Evolutionary conservation across 2,329 filamentous ascomycete species (phyloP), one percentile per base, ranked within the genome.

Genomic region (Fusarium denticulatum): DNA sequence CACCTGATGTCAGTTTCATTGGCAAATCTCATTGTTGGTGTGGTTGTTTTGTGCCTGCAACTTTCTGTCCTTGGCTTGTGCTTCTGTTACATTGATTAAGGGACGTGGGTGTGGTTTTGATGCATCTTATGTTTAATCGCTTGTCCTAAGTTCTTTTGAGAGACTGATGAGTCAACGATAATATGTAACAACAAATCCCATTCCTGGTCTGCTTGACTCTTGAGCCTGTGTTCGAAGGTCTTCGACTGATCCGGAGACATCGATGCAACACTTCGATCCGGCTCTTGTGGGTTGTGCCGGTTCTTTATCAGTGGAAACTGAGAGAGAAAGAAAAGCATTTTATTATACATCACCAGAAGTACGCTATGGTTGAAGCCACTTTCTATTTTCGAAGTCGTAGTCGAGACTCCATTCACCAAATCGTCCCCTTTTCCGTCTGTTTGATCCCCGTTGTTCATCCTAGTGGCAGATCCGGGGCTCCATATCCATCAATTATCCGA

Each of bases 381-480:
- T 64, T 50, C 37, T 68, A 56, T 58, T 63, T 26, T 61, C 61
- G 61, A 47, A 37, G 45, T 42, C 14, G 26, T n/a, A 40, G 16
- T 32, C 28, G 60, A 58, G 39, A 40, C 30, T 59, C 37, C 55
- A 62, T 60, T 43, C 42, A 47, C 45, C 46, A 28, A 32, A 39
- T 45, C 43, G 37, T 43, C 52, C 55, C 47, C 28, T 42, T 45
- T 37, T 43, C 36, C 30, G 28, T 58, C 34, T 50, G 59, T 71
- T 66, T 47, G 53, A 62, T 69, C 66, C 62, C 56, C 60, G 32
- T 64, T 58, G 67, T 69, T 36, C 36, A 55, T 64, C 50, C 59
- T 65, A 24, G 62, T 61, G 60, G 71, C 69, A 74, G 72, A 76
- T 73, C 70, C 60, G 69, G 76, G 69, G 75, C 69, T 67, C 76